Conservation (phyloP, 139 green algal species). For the Chlamydomonas sphaeroides region DNA sequence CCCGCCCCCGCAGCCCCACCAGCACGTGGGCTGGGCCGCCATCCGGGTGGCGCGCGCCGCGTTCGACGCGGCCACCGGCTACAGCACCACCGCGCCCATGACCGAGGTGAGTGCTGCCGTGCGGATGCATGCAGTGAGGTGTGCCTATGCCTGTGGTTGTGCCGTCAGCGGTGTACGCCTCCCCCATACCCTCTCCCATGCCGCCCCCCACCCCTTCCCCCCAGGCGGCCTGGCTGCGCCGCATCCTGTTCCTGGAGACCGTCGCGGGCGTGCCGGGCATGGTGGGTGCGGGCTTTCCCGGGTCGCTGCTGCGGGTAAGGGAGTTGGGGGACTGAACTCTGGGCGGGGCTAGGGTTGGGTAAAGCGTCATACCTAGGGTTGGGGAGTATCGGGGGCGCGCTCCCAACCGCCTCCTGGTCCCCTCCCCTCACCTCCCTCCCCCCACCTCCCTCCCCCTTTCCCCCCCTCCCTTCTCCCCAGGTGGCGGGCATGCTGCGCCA, state of each 20-base stretch:
- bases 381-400: too few species aligned
- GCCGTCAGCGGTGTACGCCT: too few species aligned
- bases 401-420: too few species aligned
- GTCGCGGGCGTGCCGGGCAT: slow-evolving; percentile 93
- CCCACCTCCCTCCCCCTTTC: too few species aligned
- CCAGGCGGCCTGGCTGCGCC: slow-evolving; percentile 59
- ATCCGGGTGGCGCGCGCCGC: slow-evolving; percentile 49
- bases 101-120: not conserved
- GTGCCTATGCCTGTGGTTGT: not conserved
- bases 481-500: slow-evolving; percentile 92
- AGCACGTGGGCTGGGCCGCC: slow-evolving; percentile 44
- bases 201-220: not conserved
- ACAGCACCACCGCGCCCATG: not conserved
- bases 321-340: too few species aligned
- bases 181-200: not conserved
- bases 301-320: too few species aligned
- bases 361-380: too few species aligned
- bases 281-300: too few species aligned
- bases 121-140: not conserved
- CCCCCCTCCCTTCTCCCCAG: too few species aligned
- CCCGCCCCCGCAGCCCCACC: slow-evolving; percentile 39
- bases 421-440: too few species aligned
- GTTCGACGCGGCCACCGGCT: slow-evolving; percentile 84
- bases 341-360: too few species aligned
- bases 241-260: slow-evolving; percentile 94